Base-by-base conservation (phyloP, 1,284 basidiomycete genomes). In the Phenoliferia sp. region DNA sequence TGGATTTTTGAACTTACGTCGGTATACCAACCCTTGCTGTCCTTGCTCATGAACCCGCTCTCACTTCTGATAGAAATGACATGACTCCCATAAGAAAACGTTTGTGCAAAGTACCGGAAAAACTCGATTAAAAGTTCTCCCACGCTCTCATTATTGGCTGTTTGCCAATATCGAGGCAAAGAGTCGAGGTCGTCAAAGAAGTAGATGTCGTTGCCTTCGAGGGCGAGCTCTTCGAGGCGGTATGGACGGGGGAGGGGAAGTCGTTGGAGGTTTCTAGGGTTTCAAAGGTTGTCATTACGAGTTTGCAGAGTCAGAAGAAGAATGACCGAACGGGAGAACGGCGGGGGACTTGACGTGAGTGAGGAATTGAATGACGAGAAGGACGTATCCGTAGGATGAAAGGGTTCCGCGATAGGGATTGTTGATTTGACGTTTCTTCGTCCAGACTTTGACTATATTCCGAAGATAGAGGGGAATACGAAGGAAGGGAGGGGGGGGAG, bases 131-230 rank as follows among this genome's bases (percentile, higher is more conserved):
- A 83, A 87, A 99, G 82, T 80, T 98, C 94, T 71, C 93, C 95
- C 63, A 98, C 90, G 73, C 86, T 90, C 75, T 99, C 94, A 64
- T 85, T 87, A 80, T 97, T 97, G 73, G 89, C 86, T n/a, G 91
- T 94, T 75, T 87, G 87, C 94, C 95, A 99, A 75, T 90, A 87
- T 78, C 90, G 88, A 69, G 92, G 86, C 62, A 99, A 83, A 59
- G 90, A 83, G 75, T 96, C 93, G 76, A 96, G 89, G 79, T 99
- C 95, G 82, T 98, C 95, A 79, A 97, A 99, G 81, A 99, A 99
- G 87, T 89, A 80, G 60, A 82, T 79, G 73, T 81, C 79, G 76
- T 79, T 78, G 44, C 92, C 90, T 76, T 87, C 86, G 68, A 95
- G 84, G 82, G 91, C 85, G 58, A 88, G 88, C 75, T 96, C 91